A percentile compares a stretch with the other conserved stretches of the same genome.
Evolutionary conservation across 2,329 filamentous ascomycete genomes (phyloP).

Genomic region (Ciborinia camelliae): DNA sequence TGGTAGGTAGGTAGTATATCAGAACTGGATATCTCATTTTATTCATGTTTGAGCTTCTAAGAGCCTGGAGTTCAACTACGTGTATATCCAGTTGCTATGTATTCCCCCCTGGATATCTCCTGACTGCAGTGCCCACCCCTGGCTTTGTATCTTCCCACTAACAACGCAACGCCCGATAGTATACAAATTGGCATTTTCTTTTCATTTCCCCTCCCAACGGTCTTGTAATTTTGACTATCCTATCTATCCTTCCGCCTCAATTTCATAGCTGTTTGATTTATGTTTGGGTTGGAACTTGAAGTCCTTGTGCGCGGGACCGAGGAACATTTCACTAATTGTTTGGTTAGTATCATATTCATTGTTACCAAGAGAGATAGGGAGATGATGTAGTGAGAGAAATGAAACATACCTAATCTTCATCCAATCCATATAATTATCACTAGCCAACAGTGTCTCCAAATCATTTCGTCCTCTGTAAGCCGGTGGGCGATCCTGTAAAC

Average conservation of each 20-base stretch:
- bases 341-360: not conserved
- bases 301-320: slow-evolving; percentile 82
- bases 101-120: not conserved
- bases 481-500: slow-evolving; percentile 84
- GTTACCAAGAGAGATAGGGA: not conserved
- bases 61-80: not conserved
- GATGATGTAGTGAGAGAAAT: not conserved
- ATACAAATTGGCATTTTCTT: not conserved
- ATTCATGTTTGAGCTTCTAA: not conserved
- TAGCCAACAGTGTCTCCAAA: slow-evolving; percentile 87
- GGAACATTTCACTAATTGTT: slow-evolving; percentile 81
- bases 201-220: too few species aligned
- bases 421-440: slow-evolving; percentile 93
- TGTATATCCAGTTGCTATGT: not conserved
- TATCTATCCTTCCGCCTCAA: slow-evolving; percentile 65
- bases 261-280: slow-evolving; percentile 88
- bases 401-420: slow-evolving; percentile 86
- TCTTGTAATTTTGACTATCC: slow-evolving; percentile 43
- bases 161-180: not conserved
- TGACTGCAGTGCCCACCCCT: not conserved
- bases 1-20: not conserved
- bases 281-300: slow-evolving; percentile 98
- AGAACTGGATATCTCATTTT: not conserved
- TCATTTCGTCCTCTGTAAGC: slow-evolving; percentile 82
- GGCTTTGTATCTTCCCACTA: not conserved